phyloP scores from a whole-genome alignment of 345 rosid genomes.

The Laguncularia racemosa region DNA sequence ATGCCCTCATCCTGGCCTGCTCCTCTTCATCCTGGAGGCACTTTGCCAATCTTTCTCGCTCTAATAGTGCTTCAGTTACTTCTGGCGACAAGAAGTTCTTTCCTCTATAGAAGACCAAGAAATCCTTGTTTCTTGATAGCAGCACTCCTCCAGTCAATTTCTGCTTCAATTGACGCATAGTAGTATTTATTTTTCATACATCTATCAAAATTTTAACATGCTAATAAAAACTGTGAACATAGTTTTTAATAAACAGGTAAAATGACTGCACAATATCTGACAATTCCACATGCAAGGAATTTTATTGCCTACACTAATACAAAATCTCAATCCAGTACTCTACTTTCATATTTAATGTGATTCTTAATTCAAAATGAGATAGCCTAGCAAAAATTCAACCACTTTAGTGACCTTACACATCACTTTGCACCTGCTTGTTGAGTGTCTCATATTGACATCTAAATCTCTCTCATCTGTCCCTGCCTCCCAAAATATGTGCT shows the following conservation, averaged over 20 bases:
- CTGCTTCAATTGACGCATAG: constrained; percentile 36
- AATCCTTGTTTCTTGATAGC: constrained; percentile 85
- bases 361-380: not conserved
- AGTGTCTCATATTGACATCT: too few species aligned
- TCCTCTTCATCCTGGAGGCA: constrained; percentile 76
- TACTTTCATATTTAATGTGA: too few species aligned
- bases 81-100: constrained; percentile 70
- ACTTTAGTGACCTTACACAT: too few species aligned
- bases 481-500: too few species aligned
- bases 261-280: too few species aligned
- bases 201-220: not conserved
- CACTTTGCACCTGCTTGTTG: too few species aligned
- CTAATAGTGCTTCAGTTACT: constrained; percentile 68
- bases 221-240: too few species aligned
- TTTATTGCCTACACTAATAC: too few species aligned
- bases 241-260: too few species aligned
- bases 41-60: constrained; percentile 68
- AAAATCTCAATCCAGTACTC: too few species aligned
- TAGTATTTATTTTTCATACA: constrained; percentile 7
- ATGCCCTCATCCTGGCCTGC: constrained; percentile 69
- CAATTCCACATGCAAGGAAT: too few species aligned
- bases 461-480: too few species aligned
- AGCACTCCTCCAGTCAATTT: constrained; percentile 84
- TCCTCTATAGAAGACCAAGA: constrained; percentile 91
- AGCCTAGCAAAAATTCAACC: not conserved